Evolutionary conservation across 805 yeast species (phyloP), one percentile per base, ranked within the genome.

Genomic region (Aciculoconidium aculeatum): DNA sequence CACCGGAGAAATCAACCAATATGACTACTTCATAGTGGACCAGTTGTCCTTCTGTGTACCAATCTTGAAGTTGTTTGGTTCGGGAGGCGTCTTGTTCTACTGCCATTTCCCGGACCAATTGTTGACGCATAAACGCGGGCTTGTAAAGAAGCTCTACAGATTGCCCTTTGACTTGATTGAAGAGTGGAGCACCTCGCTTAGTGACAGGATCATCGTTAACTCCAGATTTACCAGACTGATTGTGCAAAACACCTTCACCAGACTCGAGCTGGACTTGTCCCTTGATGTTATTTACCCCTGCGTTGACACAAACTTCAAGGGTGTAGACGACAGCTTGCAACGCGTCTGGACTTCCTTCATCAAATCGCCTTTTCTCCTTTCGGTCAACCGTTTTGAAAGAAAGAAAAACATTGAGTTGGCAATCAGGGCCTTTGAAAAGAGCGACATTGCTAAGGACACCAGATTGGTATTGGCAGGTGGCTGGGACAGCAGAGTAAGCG

Each of bases 81-180:
- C 31, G 32, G 53, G 42, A 1, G 31, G 55, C 6, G 68, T 83
- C 3, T 57, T 92, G 29, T 92, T 90, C 50, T 92, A 92, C 55
- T 88, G 98, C 47, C 99, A 92, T 61, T 90, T 90, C 54, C 98
- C 99, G 0, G 99, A 92, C 54, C 80, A 81, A 48, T 63, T 80
- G 27, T 60, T 90, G 23, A 80, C 95, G 0, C 60, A 62, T 11
- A 78, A 79, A 30, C 61, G 68, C 3, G 61, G 78, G 2, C 15
- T 67, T 1, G 15, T 80, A 6, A 79, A 86, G 44, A 61, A 57
- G 36, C 28, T 82, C 0, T 92, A 92, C 55, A 65, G 99, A 38
- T 30, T 70, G 4, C 92, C 95, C 1, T 90, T 92, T 54, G 95
- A 92, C 53, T 41, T 59, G n/a, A 57, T 82, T 13, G 99, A 92